Evolutionary conservation across 345 rosid species (phyloP).

Genomic region (Hevea brasiliensis): DNA sequence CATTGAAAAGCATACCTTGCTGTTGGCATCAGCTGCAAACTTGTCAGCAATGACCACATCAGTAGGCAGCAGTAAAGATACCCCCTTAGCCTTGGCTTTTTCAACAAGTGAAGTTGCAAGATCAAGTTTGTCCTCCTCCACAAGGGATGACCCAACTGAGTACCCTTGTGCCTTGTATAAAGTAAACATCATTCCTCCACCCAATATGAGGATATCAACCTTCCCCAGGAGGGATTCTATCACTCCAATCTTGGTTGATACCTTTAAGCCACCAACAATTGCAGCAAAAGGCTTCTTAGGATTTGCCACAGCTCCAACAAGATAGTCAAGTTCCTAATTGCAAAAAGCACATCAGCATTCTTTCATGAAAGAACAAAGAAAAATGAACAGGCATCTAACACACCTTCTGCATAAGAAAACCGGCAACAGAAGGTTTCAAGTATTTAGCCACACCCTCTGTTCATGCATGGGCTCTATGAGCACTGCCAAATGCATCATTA

Average conservation of each 20-base stretch:
- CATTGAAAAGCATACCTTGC: conserved; percentile 53
- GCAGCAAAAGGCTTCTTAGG: conserved; percentile 98
- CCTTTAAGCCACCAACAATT: conserved; percentile 94
- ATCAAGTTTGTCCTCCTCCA: conserved; percentile 81
- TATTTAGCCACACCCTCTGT: conserved; percentile 80
- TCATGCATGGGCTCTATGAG: conserved; percentile 97
- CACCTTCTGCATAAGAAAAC: conserved; percentile 96
- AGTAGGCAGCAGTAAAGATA: conserved; percentile 68
- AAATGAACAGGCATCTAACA: neutral
- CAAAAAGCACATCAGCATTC: conserved; percentile 1
- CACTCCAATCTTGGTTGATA: conserved; percentile 89
- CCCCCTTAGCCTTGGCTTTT: conserved; percentile 86
- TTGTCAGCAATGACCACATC: conserved; percentile 90
- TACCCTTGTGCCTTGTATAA: conserved; percentile 81
- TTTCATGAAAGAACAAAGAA: neutral
- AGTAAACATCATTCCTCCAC: conserved; percentile 95
- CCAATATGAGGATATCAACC: conserved; percentile 70
- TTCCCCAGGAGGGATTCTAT: conserved; percentile 77
- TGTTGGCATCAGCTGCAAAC: conserved; percentile 85
- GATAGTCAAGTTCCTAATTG: conserved; percentile 85
- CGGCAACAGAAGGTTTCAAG: conserved; percentile 95
- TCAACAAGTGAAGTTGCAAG: conserved; percentile 71
- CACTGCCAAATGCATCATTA: conserved; percentile 69
- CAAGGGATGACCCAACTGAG: conserved; percentile 78
- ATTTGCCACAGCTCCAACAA: conserved; percentile 83